A percentile compares a stretch with the other conserved stretches of the same genome.
Conservation (phyloP, 2,329 filamentous ascomycete genomes). For the Beauveria sp. region DNA sequence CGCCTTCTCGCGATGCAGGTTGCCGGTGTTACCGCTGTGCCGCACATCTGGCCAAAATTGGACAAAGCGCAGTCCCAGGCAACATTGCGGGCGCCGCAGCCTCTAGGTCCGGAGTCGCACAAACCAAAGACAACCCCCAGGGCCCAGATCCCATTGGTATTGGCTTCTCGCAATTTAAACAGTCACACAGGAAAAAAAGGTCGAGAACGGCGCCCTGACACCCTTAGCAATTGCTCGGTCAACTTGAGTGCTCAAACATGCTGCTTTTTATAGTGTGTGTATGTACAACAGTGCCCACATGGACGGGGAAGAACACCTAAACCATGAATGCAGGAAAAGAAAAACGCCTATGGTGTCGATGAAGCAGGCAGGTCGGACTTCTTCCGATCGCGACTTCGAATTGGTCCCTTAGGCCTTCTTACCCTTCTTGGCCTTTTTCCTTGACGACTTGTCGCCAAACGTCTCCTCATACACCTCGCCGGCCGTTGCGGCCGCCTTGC, state of each 20-base stretch:
- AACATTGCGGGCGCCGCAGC: neutral
- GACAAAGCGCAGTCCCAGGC: neutral
- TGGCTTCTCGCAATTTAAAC: neutral
- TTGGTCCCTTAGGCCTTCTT: constrained; percentile 21
- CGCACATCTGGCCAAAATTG: neutral
- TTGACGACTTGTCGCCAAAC: constrained; percentile 45
- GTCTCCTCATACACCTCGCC: constrained; percentile 56
- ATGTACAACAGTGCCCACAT: neutral
- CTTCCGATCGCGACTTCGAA: too few species aligned
- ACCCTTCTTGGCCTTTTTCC: constrained; percentile 46
- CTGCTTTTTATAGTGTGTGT: neutral
- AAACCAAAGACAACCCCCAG: neutral
- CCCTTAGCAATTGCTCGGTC: neutral
- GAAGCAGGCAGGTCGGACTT: neutral
- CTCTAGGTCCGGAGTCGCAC: neutral
- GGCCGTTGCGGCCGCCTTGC: constrained; percentile 59
- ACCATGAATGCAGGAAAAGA: neutral
- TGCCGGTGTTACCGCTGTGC: neutral
- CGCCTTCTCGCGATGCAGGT: neutral
- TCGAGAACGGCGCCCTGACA: neutral
- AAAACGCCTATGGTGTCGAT: neutral
- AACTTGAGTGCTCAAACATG: neutral
- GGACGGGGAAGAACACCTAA: neutral
- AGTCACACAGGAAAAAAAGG: neutral
- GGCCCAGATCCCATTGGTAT: neutral